Evolutionary conservation across 202 grass and related monocot genomes (phyloP), one percentile per base, ranked within the genome.

Genomic region (Dendrocalamus latiflorus): DNA sequence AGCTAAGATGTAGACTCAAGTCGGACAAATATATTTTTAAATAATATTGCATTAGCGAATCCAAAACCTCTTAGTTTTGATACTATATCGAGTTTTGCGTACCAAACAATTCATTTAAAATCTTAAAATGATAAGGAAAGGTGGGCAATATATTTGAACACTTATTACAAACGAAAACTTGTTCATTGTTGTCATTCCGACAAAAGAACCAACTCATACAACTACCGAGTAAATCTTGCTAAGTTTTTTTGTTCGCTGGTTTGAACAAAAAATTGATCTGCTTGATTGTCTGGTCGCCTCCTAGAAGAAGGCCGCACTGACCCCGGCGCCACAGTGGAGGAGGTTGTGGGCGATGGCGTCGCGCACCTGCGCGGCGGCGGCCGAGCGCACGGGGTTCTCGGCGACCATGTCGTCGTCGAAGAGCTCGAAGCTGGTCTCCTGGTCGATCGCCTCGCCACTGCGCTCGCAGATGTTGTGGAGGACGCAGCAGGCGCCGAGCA

Each of bases 381-480:
- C 4, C 13, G 91, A 98, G 12, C 77, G 82, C 78, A 98, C 69
- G 20, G 70, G 59, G 76, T 92, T 88, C 7, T 95, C 87, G 14
- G 87, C 28, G 36, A 91, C 41, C 83, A 88, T 85, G n/a, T 89
- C 81, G 64, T 93, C 83, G 62, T 95, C 95, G 57, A 88, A 41
- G 65, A 93, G 54, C 68, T 90, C 70, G 28, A 81, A 79, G 3
- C 9, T 22, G 17, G 70, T 44, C 13, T 95, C 87, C 1, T 77
- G 75, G 12, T 91, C 89, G 50, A 91, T 54, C 17, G 28, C 70
- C 47, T 98, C 93, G 59, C 85, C 84, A 54, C 65, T 75, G 76
- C 86, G 76, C 93, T 95, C 96, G 80, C 96, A 98, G 68, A 98
- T 81, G 91, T 98, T 98, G 82, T 98, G 96, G 7, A 98, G 83